These are phyloP conservation scores for Apiotrichum mycotoxinovorans DNA, from an alignment of 1,284 basidiomycete species.

Conservation along the genomic window DNA sequence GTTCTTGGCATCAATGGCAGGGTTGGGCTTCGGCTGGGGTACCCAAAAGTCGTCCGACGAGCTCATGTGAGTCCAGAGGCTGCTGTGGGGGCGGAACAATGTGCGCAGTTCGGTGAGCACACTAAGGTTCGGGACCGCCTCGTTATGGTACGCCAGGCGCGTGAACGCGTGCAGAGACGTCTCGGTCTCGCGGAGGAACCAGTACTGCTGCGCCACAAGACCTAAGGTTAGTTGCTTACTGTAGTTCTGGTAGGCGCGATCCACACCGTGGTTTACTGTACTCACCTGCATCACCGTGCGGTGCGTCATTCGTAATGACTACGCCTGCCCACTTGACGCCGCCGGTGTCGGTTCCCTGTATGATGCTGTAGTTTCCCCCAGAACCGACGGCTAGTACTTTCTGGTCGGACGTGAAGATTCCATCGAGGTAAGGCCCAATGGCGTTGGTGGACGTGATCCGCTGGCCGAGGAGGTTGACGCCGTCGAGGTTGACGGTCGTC, in stretches of 20 bases:
- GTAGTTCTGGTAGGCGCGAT: not conserved
- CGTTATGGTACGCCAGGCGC: conserved; percentile 26
- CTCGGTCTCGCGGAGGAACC: conserved; percentile 38
- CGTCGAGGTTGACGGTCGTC: conserved; percentile 11
- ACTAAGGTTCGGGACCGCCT: conserved; percentile 15
- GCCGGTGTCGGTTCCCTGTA: conserved; percentile 10
- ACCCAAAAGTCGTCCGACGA: conserved; percentile 26
- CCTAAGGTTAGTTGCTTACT: conserved; percentile 6
- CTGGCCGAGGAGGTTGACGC: conserved; percentile 13
- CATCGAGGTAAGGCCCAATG: conserved; percentile 15
- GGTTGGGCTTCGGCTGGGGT: conserved; percentile 24
- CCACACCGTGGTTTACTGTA: not conserved
- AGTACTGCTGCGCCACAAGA: conserved; percentile 33
- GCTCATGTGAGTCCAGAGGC: conserved; percentile 30
- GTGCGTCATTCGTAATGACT: conserved; percentile 8
- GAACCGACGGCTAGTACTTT: conserved; percentile 8
- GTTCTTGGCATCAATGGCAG: conserved; percentile 18
- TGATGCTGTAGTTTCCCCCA: conserved; percentile 3
- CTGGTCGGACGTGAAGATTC: conserved; percentile 15
- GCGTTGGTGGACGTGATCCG: conserved; percentile 12
- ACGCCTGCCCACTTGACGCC: conserved; percentile 15
- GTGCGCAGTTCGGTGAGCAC: conserved; percentile 28
- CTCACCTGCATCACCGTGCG: conserved; percentile 14
- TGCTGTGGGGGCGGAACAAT: conserved; percentile 24
- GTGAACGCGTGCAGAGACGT: conserved; percentile 33